phyloP scores from a whole-genome alignment of 768 basidiomycete genomes.

The Leucocoprinus birnbaumii region DNA sequence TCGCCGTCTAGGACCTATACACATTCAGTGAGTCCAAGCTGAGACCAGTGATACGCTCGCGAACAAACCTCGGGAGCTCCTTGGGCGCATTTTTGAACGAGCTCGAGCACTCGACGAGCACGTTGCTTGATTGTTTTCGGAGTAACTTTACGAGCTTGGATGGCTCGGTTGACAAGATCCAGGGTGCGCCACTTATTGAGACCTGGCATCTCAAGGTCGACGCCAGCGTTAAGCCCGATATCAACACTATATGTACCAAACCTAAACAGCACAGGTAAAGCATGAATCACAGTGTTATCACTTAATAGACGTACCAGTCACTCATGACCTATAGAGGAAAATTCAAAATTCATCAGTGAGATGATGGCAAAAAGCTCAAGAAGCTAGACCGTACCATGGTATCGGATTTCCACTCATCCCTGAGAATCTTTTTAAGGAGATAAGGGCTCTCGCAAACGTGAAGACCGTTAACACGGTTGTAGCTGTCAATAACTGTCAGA shows the following conservation, averaged over 20 bases:
- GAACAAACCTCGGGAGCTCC: conserved; percentile 58
- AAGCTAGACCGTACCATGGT: conserved; percentile 38
- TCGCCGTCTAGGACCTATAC: conserved; percentile 69
- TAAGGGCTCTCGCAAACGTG: conserved; percentile 65
- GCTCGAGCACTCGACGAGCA: conserved; percentile 60
- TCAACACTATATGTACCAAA: conserved; percentile 72
- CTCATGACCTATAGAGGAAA: conserved; percentile 57
- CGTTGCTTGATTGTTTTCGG: conserved; percentile 64
- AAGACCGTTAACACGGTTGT: conserved; percentile 74
- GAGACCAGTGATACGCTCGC: background rate
- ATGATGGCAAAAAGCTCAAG: background rate
- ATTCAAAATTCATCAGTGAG: background rate
- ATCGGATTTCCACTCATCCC: conserved; percentile 74
- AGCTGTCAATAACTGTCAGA: conserved; percentile 33
- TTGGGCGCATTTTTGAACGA: conserved; percentile 67
- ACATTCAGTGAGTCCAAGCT: background rate
- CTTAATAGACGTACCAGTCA: conserved; percentile 55
- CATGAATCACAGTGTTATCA: too few relatives aligned
- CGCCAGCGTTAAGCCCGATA: conserved; percentile 65
- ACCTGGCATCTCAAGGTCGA: conserved; percentile 82
- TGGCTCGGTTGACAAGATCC: conserved; percentile 61
- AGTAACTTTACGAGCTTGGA: conserved; percentile 61
- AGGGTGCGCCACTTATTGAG: conserved; percentile 71
- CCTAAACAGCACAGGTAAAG: conserved; percentile 24
- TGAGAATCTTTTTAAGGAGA: conserved; percentile 55